Base-by-base conservation (phyloP, 768 basidiomycete genomes). In the Lentinula edodes region DNA sequence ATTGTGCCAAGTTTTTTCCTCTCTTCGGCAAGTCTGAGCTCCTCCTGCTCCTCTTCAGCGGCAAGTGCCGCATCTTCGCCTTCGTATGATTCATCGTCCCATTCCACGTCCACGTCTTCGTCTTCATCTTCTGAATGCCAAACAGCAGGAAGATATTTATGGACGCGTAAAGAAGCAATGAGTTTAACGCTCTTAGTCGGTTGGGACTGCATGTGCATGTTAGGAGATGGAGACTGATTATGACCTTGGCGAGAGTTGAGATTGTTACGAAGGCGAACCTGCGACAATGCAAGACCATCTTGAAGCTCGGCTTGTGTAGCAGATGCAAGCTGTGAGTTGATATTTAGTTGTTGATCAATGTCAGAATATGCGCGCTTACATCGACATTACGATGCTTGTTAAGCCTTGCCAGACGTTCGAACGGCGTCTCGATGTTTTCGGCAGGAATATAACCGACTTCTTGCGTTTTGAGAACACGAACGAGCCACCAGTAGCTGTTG, bases 401-500 rank as follows among this genome's bases (percentile, higher is more conserved):
- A 60, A 98, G 80, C 61, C 97, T 79, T 0, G 97, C 97, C 6
- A 98, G 83, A 39, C 97, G 84, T 71, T 99, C 97, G 68, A 94
- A 97, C 0, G 97, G 97, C 0, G 97, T 99, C 73, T 99, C 97
- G 66, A 99, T 98, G 72, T 98, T 98, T 76, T 99, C 97, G 0
- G 97, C 97, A 16, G 97, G 97, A 54, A 99, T 98, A 73, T 99
- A 99, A 0, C 97, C 97, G 15, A 99, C 93, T 69, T 97, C 95
- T 74, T 98, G 95, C 7, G 96, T 98, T 78, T 98, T 98, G 65
- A 99, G 87, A 8, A 99, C 97, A 52, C 95, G 86, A 7, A 99
- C 96, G 54, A 98, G 90, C 97, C 97, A 98, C 97, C 97, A 98
- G 76, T 99, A 99, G 74, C 92, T 93, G 74, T 99, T 98, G 61